Evolutionary conservation across 371 early-diverging fungal species (phyloP).

Genomic region (Mortierella sp.): DNA sequence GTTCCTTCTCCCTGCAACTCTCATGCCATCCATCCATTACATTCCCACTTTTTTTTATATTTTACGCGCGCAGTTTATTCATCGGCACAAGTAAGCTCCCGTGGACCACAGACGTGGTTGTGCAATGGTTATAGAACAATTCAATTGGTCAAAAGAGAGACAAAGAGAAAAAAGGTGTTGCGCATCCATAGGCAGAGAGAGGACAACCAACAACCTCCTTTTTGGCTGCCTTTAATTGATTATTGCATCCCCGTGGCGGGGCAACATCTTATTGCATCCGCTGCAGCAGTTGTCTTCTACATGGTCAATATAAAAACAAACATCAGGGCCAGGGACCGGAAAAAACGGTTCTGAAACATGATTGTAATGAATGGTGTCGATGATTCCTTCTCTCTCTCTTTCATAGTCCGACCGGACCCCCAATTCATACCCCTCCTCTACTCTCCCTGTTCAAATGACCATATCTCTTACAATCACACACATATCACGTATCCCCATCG

Average conservation of each 20-base stretch:
- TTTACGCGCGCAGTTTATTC: neutral
- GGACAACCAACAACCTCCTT: neutral
- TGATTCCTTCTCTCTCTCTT: neutral
- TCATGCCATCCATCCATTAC: neutral
- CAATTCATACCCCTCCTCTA: neutral
- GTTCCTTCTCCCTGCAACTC: neutral
- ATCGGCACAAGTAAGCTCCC: neutral
- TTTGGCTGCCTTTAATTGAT: neutral
- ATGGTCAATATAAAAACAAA: too few species aligned
- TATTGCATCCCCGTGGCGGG: too few species aligned
- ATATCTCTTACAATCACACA: neutral
- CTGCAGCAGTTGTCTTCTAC: too few species aligned
- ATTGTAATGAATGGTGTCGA: neutral
- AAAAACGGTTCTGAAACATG: constrained; percentile 7
- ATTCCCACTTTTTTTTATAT: neutral
- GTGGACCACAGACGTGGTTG: neutral
- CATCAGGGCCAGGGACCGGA: neutral
- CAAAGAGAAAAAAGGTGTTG: neutral
- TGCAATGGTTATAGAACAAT: neutral
- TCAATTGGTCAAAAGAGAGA: neutral
- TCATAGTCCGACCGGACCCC: constrained; percentile 4
- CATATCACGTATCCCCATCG: neutral
- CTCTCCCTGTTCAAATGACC: neutral
- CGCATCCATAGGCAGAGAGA: neutral
- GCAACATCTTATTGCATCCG: neutral